Conservation (phyloP, 176 grass and related monocot species). For the Pontederia paniculata region DNA sequence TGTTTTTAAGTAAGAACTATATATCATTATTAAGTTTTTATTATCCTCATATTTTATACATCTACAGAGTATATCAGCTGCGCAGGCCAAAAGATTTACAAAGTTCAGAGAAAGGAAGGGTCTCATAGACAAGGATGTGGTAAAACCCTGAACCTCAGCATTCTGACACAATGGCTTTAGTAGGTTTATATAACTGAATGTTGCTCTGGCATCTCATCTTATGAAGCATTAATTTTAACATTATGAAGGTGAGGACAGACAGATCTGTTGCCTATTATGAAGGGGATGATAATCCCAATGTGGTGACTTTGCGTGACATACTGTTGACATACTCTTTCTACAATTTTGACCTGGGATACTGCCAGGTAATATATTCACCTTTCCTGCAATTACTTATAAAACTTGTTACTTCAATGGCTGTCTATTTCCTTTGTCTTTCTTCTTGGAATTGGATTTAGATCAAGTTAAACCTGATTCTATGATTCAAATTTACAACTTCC, state of each 20-base stretch:
- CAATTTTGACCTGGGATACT: constrained; percentile 99
- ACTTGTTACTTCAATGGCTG: too few relatives aligned
- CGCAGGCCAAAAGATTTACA: constrained; percentile 96
- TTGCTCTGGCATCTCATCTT: constrained; percentile 18
- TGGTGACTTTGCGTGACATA: constrained; percentile 80
- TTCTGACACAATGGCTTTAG: neutral
- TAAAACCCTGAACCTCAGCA: constrained; percentile 24
- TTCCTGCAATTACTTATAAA: neutral
- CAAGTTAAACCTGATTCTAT: too few relatives aligned
- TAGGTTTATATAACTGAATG: constrained; percentile 3
- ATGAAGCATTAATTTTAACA: constrained; percentile 21
- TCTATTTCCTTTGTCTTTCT: too few relatives aligned
- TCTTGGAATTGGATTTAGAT: too few relatives aligned
- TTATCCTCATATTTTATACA: neutral
- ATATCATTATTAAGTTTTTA: too few relatives aligned
- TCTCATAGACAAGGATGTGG: constrained; percentile 99
- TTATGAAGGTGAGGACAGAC: constrained; percentile 91
- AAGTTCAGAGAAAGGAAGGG: constrained; percentile 97
- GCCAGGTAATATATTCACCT: constrained; percentile 57
- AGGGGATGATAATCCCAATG: constrained; percentile 94
- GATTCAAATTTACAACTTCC: too few relatives aligned
- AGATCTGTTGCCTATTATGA: constrained; percentile 83
- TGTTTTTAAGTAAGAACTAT: too few relatives aligned
- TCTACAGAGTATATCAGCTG: constrained; percentile 74
- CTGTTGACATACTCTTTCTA: constrained; percentile 96